These are phyloP conservation scores for Penicillium frequentans DNA, from an alignment of 2,329 filamentous ascomycete genomes.

Conservation along the genomic window DNA sequence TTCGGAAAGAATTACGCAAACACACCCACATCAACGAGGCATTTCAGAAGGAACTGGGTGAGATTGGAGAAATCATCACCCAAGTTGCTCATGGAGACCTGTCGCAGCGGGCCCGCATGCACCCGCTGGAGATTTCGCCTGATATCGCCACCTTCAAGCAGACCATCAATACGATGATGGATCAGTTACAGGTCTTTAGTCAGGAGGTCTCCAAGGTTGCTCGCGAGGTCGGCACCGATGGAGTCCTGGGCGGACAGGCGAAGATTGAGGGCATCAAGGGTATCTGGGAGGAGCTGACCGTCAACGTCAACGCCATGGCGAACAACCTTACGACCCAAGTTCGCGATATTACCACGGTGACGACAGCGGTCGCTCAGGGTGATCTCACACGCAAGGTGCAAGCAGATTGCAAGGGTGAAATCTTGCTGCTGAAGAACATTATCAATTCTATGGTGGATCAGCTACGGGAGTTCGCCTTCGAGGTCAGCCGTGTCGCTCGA, in stretches of 20 bases:
- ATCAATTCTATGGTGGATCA: conserved; percentile 99
- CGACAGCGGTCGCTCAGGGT: conserved; percentile 69
- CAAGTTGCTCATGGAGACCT: conserved; percentile 27
- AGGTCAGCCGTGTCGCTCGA: conserved; percentile 89
- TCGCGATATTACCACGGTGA: conserved; percentile 81
- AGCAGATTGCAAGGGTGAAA: conserved; percentile 84
- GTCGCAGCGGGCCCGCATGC: conserved; percentile 23
- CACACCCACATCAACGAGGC: conserved; percentile 28
- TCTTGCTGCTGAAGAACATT: conserved; percentile 86
- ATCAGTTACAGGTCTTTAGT: conserved; percentile 75
- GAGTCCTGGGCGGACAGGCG: conserved; percentile 74
- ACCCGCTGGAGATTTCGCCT: conserved; percentile 25
- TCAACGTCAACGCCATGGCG: conserved; percentile 82
- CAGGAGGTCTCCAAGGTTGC: conserved; percentile 78
- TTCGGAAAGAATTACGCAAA: conserved; percentile 25
- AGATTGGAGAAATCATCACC: conserved; percentile 30
- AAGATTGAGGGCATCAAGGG: conserved; percentile 78
- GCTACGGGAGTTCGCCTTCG: conserved; percentile 87
- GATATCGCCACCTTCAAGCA: conserved; percentile 55
- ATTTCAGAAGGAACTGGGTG: conserved; percentile 27
- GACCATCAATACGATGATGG: conserved; percentile 84
- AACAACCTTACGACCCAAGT: conserved; percentile 85
- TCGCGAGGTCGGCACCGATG: conserved; percentile 76
- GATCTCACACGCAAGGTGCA: conserved; percentile 94
- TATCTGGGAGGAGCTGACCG: conserved; percentile 81